Evolutionary conservation across 495 filamentous ascomycete species (phyloP).

Genomic region (Xylaria longipes): DNA sequence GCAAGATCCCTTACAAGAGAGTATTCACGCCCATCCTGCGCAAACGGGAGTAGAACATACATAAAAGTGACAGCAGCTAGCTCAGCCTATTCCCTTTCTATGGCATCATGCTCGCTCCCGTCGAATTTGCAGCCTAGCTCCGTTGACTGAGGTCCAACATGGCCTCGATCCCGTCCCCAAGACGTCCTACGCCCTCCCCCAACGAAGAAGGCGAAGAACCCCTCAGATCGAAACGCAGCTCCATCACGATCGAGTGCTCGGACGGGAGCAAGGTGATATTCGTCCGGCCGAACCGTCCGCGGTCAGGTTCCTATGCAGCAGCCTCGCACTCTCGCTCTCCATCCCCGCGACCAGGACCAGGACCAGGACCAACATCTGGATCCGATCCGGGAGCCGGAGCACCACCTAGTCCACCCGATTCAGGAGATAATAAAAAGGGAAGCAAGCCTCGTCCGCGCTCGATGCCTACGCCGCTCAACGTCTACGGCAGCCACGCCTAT

Average conservation of each 20-base stretch:
- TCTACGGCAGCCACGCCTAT: neutral
- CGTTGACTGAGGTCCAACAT: neutral
- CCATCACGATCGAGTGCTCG: conserved; percentile 18
- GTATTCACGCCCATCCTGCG: no score
- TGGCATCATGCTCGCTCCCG: neutral
- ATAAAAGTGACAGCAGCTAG: neutral
- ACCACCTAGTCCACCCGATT: neutral
- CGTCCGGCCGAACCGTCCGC: neutral
- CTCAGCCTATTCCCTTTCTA: no score
- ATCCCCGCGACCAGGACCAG: neutral
- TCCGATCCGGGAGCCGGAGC: neutral
- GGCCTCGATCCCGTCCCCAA: neutral
- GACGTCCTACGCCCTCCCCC: neutral
- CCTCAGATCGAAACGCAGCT: conserved; percentile 9
- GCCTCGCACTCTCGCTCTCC: neutral
- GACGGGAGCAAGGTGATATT: conserved; percentile 22
- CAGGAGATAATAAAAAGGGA: neutral
- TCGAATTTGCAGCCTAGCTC: neutral
- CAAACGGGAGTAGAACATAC: conserved; percentile 8
- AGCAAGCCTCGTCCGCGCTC: neutral
- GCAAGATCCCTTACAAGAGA: conserved; percentile 3
- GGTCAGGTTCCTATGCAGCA: neutral
- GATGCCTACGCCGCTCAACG: neutral
- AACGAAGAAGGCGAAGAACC: neutral
- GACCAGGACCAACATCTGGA: neutral